Percentiles rank a stretch among this genome's conserved stretches.
phyloP scores from a whole-genome alignment of 305 asterid genomes.

The Ruellia speciosa region DNA sequence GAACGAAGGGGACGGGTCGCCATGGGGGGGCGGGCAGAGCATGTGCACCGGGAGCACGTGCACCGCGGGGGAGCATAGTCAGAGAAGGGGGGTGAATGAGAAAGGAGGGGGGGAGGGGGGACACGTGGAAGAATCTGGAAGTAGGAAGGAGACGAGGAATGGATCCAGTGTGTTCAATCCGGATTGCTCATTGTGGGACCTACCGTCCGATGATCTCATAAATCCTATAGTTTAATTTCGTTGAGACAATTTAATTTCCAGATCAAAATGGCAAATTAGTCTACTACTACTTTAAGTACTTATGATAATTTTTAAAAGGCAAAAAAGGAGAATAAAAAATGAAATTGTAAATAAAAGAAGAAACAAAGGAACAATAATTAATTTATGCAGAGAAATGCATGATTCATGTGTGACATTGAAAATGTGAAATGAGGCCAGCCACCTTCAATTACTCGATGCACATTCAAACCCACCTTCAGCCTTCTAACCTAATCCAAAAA shows the following conservation, averaged over 20 bases:
- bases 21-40: slow-evolving; percentile 52
- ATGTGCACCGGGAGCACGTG: slow-evolving; percentile 57
- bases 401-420: too few relatives aligned
- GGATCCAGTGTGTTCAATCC: slow-evolving; percentile 48
- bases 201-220: slow-evolving; percentile 69
- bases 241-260: too few relatives aligned
- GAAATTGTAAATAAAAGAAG: neutral
- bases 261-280: neutral
- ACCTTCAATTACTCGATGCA: too few relatives aligned
- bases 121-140: slow-evolving; percentile 33
- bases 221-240: slow-evolving; percentile 38
- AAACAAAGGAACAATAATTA: too few relatives aligned
- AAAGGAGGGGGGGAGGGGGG: slow-evolving; percentile 38
- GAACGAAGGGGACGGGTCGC: slow-evolving; percentile 47
- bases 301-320: neutral
- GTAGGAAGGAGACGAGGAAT: slow-evolving; percentile 35
- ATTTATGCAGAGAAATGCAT: too few relatives aligned
- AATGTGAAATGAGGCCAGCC: too few relatives aligned
- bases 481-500: too few relatives aligned
- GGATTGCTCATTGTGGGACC: slow-evolving; percentile 76
- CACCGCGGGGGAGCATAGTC: slow-evolving; percentile 41
- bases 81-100: slow-evolving; percentile 25
- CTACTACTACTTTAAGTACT: too few relatives aligned
- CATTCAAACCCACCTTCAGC: too few relatives aligned
- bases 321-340: too few relatives aligned